Evolutionary conservation across 2,329 filamentous ascomycete genomes (phyloP), one percentile per base, ranked within the genome.

Genomic region (Colletotrichum paranaense): DNA sequence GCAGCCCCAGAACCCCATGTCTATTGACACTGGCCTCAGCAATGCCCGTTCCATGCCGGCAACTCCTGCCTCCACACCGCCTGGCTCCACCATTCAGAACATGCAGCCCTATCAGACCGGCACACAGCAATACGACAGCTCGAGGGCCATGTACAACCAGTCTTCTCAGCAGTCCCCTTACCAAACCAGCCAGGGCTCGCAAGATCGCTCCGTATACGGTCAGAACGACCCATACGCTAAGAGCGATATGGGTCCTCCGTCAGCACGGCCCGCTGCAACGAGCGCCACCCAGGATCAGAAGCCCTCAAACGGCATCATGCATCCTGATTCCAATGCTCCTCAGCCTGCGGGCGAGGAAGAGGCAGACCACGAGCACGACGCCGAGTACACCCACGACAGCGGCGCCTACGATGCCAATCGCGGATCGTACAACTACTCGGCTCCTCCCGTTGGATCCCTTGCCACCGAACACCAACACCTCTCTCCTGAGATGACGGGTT

Each of bases 61-160:
- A 11, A 97, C 94, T n/a, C 95, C 95, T 74, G 95, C 95, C 30
- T 96, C 94, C 6, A 97, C 96, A 0, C 95, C 96, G 14, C 96
- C 96, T 0, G 95, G 94, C 28, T 90, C 88, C 74, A 88, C 89
- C 32, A 88, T 97, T 75, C 93, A 95, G 77, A 92, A 89, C 79
- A 95, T 98, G 88, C 93, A 93, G 77, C 86, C 91, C 4, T 98
- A 98, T 81, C 92, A 92, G 64, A 85, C 88, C 75, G 89, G 85
- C 77, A 91, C 86, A 70, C 94, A 92, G 82, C 85, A 87, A 58
- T 98, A 97, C 79, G 94, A 97, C 79, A 90, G 84, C 78, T 91
- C 93, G 11, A 91, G 96, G 74, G 90, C 92, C 59, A 92, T 97
- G 84, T 98, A 98, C 81, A 94, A 91, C 70, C 89, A 90, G 0